These are phyloP conservation scores for Cytospora chrysosperma DNA, from an alignment of 2,329 filamentous ascomycete genomes.

Conservation along the genomic window DNA sequence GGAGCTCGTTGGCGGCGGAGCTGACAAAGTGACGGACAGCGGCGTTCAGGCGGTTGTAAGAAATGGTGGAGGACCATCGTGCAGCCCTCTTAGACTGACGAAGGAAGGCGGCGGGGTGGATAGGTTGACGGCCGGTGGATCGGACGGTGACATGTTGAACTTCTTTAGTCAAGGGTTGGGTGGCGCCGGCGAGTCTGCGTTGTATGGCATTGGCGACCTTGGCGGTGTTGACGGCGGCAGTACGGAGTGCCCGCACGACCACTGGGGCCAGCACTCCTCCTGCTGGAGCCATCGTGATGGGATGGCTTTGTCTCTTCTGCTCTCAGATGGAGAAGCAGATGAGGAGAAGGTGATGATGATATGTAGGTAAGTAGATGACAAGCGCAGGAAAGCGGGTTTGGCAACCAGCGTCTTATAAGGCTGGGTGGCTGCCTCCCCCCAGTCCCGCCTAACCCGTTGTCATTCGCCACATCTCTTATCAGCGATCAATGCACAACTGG, in stretches of 20 bases:
- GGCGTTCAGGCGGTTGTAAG: slow-evolving; percentile 43
- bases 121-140: slow-evolving; percentile 46
- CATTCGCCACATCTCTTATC: slow-evolving; percentile 14
- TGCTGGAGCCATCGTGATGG: slow-evolving; percentile 51
- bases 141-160: slow-evolving; percentile 48
- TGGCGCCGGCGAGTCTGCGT: slow-evolving; percentile 46
- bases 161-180: slow-evolving; percentile 45
- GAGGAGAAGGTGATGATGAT: not conserved
- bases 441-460: not conserved
- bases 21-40: slow-evolving; percentile 53
- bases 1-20: slow-evolving; percentile 37
- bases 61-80: slow-evolving; percentile 49
- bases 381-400: not conserved
- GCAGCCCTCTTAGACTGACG: slow-evolving; percentile 49
- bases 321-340: slow-evolving; percentile 10
- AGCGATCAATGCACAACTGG: not conserved
- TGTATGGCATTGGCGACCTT: slow-evolving; percentile 53
- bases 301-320: slow-evolving; percentile 24
- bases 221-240: slow-evolving; percentile 42
- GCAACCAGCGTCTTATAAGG: slow-evolving; percentile 11
- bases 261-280: slow-evolving; percentile 58
- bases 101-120: slow-evolving; percentile 51
- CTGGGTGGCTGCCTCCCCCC: slow-evolving; percentile 4
- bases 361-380: not conserved
- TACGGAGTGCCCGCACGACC: slow-evolving; percentile 54